Evolutionary conservation across 2,329 filamentous ascomycete species (phyloP), one percentile per base, ranked within the genome.

Genomic region (Pyrenophora teres): DNA sequence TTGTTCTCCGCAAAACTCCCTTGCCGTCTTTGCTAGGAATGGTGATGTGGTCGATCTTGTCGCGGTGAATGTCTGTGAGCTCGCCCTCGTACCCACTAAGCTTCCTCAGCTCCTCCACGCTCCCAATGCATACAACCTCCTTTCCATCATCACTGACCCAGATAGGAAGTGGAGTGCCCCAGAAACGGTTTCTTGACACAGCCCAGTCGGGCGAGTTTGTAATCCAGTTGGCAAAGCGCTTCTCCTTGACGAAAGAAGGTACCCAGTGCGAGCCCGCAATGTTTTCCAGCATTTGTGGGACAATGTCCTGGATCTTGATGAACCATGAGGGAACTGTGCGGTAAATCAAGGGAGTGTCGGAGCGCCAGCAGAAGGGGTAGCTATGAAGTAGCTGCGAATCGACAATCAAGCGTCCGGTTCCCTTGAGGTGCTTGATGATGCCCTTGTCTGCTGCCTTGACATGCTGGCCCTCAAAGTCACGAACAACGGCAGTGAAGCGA

Each of bases 301-400:
- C 85, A 63, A 92, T 88, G 52, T 89, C 84, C 15, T 87, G 84
- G 40, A 97, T 90, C 73, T 90, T 90, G 66, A 97, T 88, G 72
- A 97, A 97, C 93, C 93, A 97, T 0, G 92, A 91, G 7, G 92
- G 90, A 15, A 97, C 91, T 21, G 93, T 91, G 59, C 89, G 86
- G 76, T 96, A 94, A 64, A 97, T 96, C 56, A 97, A 81, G 25
- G 92, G 93, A 0, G 90, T 97, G 70, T 97, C 93, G n/a, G 92
- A 96, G 54, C 93, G 86, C 77, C 89, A 92, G 74, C 93, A 97
- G 83, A 93, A 93, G 16, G 91, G 92, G 73, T 96, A 95, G 65
- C 90, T 93, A 78, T 97, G 93, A 69, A 83, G 90, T 56, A 96
- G 83, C 74, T 95, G 90, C 41, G 89, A 90, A 60, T 96, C 92